These are phyloP conservation scores for Aphanomyces euteiches DNA, from an alignment of 352 stramenopile genomes.

Conservation along the genomic window DNA sequence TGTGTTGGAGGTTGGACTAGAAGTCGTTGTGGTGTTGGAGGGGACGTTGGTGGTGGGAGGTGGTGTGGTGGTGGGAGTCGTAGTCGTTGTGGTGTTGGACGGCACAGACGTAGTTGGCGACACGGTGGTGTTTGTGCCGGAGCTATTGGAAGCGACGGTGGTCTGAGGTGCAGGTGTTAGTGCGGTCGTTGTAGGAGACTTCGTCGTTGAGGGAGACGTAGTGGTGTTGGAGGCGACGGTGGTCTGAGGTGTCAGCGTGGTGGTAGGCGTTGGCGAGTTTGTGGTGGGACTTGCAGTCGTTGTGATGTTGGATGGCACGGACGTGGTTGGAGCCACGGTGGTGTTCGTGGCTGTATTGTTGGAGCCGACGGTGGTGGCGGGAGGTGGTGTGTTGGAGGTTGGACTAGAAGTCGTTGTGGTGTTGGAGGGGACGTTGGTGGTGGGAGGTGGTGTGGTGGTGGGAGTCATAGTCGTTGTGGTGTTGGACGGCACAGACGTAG, in stretches of 20 bases:
- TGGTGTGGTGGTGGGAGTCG: not conserved
- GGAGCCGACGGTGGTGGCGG: too few relatives aligned
- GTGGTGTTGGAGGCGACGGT: not conserved
- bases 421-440: too few relatives aligned
- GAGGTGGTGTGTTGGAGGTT: too few relatives aligned
- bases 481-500: too few relatives aligned
- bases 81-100: not conserved
- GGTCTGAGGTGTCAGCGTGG: not conserved
- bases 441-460: too few relatives aligned
- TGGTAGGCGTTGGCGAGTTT: not conserved
- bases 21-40: not conserved
- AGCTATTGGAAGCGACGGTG: not conserved
- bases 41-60: not conserved
- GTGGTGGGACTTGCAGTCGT: too few relatives aligned
- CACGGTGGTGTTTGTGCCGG: not conserved
- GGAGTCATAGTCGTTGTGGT: too few relatives aligned
- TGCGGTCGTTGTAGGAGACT: not conserved
- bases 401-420: too few relatives aligned
- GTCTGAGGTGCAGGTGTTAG: not conserved
- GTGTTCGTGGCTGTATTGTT: too few relatives aligned
- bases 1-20: too few relatives aligned
- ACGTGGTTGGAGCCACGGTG: too few relatives aligned
- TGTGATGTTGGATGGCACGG: too few relatives aligned
- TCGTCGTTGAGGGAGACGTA: not conserved
- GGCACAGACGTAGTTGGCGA: not conserved